Percentiles rank a stretch among this genome's conserved stretches.
Conservation (phyloP, 306 rosid genomes). For the Pterocarpus macrocarpus region DNA sequence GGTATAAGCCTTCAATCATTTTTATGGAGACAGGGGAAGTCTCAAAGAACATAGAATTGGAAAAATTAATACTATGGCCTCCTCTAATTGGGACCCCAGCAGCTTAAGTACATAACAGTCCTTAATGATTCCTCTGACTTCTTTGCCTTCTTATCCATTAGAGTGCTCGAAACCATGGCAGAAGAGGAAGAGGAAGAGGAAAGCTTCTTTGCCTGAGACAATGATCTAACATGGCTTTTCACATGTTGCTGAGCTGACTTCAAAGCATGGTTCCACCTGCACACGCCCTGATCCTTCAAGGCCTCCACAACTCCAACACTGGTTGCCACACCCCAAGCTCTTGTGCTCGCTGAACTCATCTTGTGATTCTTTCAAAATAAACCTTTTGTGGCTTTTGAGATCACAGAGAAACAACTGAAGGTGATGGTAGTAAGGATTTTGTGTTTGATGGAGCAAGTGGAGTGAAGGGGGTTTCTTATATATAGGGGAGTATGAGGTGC, state of each 20-base stretch:
- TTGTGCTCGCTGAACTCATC: not conserved
- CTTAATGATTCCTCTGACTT: slow-evolving; percentile 63
- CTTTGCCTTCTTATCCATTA: slow-evolving; percentile 54
- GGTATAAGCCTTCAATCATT: too few relatives aligned
- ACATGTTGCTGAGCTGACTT: slow-evolving; percentile 52
- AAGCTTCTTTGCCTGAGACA: slow-evolving; percentile 51
- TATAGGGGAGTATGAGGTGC: not conserved
- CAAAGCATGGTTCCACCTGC: slow-evolving; percentile 57
- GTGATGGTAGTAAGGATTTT: not conserved
- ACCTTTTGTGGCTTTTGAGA: too few relatives aligned
- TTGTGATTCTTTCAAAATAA: not conserved
- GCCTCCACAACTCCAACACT: too few relatives aligned
- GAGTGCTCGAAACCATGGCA: slow-evolving; percentile 34
- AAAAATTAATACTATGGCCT: not conserved
- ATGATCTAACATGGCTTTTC: slow-evolving; percentile 42
- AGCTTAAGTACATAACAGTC: slow-evolving; percentile 17
- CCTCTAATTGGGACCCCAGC: slow-evolving; percentile 26
- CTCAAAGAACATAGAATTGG: not conserved
- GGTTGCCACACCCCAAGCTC: too few relatives aligned
- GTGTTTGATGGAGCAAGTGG: not conserved
- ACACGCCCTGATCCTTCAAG: slow-evolving; percentile 58
- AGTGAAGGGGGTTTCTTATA: not conserved
- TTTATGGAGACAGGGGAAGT: too few relatives aligned
- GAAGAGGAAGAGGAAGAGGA: slow-evolving; percentile 59
- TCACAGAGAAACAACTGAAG: not conserved